Conservation (phyloP, 192 early-diverging fungal genomes). For the Geosiphon pyriformis region DNA sequence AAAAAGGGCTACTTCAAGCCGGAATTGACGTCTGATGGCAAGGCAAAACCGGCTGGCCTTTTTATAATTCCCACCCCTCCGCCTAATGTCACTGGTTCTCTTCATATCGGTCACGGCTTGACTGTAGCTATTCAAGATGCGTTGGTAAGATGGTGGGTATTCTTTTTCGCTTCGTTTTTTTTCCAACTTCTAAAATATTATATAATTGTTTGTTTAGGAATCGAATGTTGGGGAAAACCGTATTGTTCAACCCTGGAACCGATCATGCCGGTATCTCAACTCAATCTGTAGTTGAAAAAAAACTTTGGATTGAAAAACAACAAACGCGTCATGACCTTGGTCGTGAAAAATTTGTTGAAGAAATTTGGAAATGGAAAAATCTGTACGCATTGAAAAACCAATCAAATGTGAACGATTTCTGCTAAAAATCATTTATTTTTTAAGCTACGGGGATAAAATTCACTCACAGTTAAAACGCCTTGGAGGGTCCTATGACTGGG, state of each 20-base stretch:
- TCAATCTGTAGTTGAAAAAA: constrained; percentile 96
- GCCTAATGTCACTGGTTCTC: constrained; percentile 97
- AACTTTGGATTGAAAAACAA: constrained; percentile 77
- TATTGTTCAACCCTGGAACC: constrained; percentile 88
- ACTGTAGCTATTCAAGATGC: constrained; percentile 93
- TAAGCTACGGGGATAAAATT: constrained; percentile 59
- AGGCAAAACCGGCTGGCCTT: constrained; percentile 65
- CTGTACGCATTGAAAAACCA: constrained; percentile 44
- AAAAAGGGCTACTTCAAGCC: constrained; percentile 90
- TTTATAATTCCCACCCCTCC: constrained; percentile 96
- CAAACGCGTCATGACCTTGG: constrained; percentile 90
- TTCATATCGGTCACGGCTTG: constrained; percentile 94
- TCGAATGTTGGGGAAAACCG: constrained; percentile 94
- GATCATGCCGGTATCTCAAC: constrained; percentile 98
- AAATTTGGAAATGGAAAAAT: constrained; percentile 96
- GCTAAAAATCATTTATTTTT: neutral
- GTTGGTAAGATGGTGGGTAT: constrained; percentile 80
- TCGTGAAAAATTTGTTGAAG: constrained; percentile 81
- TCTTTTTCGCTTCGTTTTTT: neutral
- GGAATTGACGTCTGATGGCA: constrained; percentile 62
- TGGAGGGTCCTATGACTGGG: constrained; percentile 92
- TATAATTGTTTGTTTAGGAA: constrained; percentile 44
- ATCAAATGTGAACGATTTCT: neutral
- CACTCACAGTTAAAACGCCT: constrained; percentile 84
- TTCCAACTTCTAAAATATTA: neutral